Percentiles rank a stretch among this genome's conserved stretches.
Conservation (phyloP, 2,329 filamentous ascomycete genomes). For the Diaporthe velutina region DNA sequence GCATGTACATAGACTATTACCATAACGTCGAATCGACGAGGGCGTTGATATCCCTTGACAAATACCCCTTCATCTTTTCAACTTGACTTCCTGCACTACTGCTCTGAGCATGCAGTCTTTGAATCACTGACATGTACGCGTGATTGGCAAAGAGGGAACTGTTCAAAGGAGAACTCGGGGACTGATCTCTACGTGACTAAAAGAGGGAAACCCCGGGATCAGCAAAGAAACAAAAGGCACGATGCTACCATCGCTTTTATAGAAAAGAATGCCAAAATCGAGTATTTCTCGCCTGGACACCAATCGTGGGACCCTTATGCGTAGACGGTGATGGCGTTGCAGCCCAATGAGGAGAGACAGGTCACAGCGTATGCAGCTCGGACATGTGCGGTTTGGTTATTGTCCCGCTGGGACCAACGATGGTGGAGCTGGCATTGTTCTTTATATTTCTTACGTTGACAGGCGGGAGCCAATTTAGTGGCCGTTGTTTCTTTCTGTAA, state of each 20-base stretch:
- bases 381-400: neutral
- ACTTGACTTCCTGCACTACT: neutral
- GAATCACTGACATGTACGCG: neutral
- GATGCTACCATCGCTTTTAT: neutral
- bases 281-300: neutral
- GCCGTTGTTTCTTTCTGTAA: neutral
- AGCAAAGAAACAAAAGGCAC: neutral
- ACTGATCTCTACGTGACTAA: too few relatives aligned
- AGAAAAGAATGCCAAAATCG: neutral
- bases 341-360: neutral
- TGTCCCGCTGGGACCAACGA: neutral
- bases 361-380: neutral
- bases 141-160: neutral
- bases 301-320: neutral
- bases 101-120: too few relatives aligned
- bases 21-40: conserved; percentile 6
- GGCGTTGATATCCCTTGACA: conserved; percentile 23
- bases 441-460: neutral
- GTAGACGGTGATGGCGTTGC: neutral
- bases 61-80: conserved; percentile 16
- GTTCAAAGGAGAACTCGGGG: too few relatives aligned
- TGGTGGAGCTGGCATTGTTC: neutral
- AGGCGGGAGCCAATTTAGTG: conserved; percentile 32
- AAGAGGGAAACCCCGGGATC: neutral
- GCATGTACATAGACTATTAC: conserved; percentile 34